Evolutionary conservation across 768 basidiomycete genomes (phyloP).

Genomic region (Suillus brevipes): DNA sequence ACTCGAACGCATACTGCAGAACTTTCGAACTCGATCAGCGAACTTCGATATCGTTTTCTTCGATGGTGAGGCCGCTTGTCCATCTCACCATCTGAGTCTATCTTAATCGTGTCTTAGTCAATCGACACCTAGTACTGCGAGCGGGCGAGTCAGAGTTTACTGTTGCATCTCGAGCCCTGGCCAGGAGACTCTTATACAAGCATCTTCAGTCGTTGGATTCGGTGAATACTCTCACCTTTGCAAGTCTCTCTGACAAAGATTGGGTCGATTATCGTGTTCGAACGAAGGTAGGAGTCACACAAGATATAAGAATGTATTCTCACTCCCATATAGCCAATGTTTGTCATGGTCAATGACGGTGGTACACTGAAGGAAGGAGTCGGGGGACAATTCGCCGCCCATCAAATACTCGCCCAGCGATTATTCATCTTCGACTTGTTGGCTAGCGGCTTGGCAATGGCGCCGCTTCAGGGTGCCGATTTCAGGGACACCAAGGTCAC

Average conservation of each 20-base stretch:
- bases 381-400: conserved; percentile 16
- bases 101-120: conserved; percentile 34
- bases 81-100: not conserved
- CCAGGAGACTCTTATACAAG: conserved; percentile 49
- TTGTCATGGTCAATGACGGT: conserved; percentile 59
- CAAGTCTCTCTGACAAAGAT: conserved; percentile 41
- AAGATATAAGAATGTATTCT: not conserved
- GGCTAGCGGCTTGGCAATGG: conserved; percentile 48
- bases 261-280: conserved; percentile 49
- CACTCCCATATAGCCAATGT: conserved; percentile 55
- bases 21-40: conserved; percentile 50
- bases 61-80: conserved; percentile 38
- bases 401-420: conserved; percentile 47
- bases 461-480: conserved; percentile 52
- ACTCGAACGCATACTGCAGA: conserved; percentile 51
- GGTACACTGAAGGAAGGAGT: conserved; percentile 25
- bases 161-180: conserved; percentile 50
- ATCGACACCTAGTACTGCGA: conserved; percentile 41
- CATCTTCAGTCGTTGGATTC: conserved; percentile 44
- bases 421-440: conserved; percentile 51
- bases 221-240: conserved; percentile 48
- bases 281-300: conserved; percentile 38
- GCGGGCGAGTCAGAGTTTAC: conserved; percentile 38
- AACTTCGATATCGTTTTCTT: conserved; percentile 68
- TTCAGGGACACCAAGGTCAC: conserved; percentile 65